A percentile compares a stretch with the other conserved stretches of the same genome.
These are phyloP conservation scores for Rhexocercosporidium sp. DNA, from an alignment of 2,329 filamentous ascomycete species.

Conservation along the genomic window DNA sequence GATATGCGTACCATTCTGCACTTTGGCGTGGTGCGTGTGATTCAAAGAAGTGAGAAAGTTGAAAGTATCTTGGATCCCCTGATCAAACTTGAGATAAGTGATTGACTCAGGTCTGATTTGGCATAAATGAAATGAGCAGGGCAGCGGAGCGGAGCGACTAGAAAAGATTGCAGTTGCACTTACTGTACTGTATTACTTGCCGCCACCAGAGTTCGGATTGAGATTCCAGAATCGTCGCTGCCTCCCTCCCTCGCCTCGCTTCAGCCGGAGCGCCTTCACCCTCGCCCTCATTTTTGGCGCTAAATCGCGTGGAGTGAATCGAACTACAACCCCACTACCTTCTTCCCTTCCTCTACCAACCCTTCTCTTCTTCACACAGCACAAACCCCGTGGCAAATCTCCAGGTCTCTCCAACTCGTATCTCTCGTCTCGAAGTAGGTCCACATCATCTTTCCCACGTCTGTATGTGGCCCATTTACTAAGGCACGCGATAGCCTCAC, in stretches of 20 bases:
- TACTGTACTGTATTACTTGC: not conserved
- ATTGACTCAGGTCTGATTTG: not conserved
- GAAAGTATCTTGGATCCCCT: not conserved
- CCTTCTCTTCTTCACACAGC: not conserved
- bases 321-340: slow-evolving; percentile 1
- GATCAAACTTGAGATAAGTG: not conserved
- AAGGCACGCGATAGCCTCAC: slow-evolving; percentile 26
- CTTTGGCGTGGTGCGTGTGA: not conserved
- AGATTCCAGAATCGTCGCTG: not conserved
- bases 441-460: not conserved
- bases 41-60: not conserved
- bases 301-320: slow-evolving; percentile 6
- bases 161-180: too few relatives aligned
- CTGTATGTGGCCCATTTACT: not conserved
- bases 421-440: not conserved
- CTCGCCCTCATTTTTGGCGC: slow-evolving; percentile 4
- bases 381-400: not conserved
- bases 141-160: too few relatives aligned
- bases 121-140: too few relatives aligned
- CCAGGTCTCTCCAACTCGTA: not conserved
- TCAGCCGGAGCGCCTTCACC: not conserved
- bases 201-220: not conserved
- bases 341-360: not conserved
- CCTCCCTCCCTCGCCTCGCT: not conserved
- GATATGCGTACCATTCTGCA: not conserved